Evolutionary conservation across 148 eudicot species (phyloP).

Genomic region (Drosera capensis): DNA sequence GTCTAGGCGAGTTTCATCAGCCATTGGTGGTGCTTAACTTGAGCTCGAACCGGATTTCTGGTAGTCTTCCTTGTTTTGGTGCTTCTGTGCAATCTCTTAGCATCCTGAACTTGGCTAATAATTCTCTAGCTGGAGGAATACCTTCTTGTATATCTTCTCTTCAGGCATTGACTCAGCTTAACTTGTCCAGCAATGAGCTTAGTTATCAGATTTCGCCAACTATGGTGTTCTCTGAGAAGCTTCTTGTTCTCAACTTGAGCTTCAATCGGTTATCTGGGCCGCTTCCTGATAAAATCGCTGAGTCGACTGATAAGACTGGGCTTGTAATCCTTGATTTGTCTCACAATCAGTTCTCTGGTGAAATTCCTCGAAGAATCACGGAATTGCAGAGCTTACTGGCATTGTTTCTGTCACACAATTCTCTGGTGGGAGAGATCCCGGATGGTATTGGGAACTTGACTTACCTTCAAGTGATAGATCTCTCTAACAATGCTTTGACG

Average conservation of each 20-base stretch:
- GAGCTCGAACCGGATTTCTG: constrained; percentile 46
- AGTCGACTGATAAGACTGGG: constrained; percentile 46
- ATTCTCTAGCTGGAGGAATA: constrained; percentile 64
- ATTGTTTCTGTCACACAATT: constrained; percentile 67
- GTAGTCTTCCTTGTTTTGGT: constrained; percentile 68
- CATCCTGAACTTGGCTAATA: constrained; percentile 57
- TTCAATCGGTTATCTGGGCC: constrained; percentile 55
- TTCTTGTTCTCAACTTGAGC: constrained; percentile 69
- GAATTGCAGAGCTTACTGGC: constrained; percentile 76
- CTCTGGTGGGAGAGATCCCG: constrained; percentile 60
- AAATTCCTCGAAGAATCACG: constrained; percentile 46
- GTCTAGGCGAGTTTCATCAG: constrained; percentile 46
- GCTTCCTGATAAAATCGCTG: constrained; percentile 48
- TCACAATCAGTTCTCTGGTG: constrained; percentile 69
- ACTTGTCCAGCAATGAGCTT: constrained; percentile 54
- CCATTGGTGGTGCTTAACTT: constrained; percentile 54
- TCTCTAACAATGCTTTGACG: constrained; percentile 60
- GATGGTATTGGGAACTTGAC: constrained; percentile 79
- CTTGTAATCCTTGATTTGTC: constrained; percentile 79
- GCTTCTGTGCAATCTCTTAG: constrained; percentile 41
- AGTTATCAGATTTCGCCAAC: constrained; percentile 66
- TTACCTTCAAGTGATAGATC: constrained; percentile 88
- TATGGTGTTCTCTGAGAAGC: constrained; percentile 53
- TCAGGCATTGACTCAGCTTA: constrained; percentile 47
- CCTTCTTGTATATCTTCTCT: constrained; percentile 73